Conservation (phyloP, 139 green algal species). For the Tetraselmis striata region DNA sequence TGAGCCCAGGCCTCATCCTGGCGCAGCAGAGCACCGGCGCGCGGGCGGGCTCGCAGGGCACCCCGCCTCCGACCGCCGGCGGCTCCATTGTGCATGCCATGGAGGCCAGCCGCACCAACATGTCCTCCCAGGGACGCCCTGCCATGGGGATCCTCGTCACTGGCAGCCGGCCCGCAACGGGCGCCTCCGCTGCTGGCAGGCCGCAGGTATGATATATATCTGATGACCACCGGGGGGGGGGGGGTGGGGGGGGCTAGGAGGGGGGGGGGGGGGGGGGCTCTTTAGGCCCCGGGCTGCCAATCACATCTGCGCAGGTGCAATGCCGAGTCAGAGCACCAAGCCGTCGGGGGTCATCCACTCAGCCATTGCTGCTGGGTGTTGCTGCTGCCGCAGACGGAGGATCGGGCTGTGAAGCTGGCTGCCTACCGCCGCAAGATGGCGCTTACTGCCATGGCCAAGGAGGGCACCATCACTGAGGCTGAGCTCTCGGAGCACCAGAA, state of each 20-base stretch:
- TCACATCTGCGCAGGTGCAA: too few species aligned
- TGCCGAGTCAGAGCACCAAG: too few species aligned
- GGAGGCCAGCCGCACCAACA: background rate
- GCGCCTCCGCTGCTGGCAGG: too few species aligned
- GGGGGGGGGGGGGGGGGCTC: too few species aligned
- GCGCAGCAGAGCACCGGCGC: background rate
- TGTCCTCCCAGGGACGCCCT: background rate
- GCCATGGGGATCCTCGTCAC: background rate
- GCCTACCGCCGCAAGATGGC: background rate
- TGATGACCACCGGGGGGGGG: too few species aligned
- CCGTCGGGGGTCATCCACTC: too few species aligned
- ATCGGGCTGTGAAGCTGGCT: background rate
- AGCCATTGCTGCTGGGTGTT: too few species aligned
- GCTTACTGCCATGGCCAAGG: background rate
- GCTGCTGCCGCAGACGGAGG: background rate
- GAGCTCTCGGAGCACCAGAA: background rate
- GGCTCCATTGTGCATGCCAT: background rate
- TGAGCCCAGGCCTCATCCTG: background rate
- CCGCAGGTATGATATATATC: too few species aligned
- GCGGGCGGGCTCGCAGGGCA: background rate
- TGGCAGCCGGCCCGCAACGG: background rate
- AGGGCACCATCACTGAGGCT: background rate
- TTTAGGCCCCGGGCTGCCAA: too few species aligned
- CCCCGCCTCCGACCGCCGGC: background rate
- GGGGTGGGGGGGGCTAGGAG: too few species aligned